Evolutionary conservation across 345 rosid species (phyloP).

Genomic region (Anacardium occidentale): DNA sequence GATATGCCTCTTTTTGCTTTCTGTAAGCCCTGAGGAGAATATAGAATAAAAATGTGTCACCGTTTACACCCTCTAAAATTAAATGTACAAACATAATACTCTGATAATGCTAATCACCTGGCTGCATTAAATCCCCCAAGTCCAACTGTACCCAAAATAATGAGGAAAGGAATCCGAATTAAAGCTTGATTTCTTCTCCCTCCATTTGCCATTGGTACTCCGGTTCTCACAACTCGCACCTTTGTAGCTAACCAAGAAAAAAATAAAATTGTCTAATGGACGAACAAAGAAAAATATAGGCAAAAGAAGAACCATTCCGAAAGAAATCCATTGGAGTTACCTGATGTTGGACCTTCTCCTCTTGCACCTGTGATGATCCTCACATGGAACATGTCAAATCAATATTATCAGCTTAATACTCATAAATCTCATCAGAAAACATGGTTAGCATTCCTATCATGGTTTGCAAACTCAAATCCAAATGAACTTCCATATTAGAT

Average conservation of each 20-base stretch:
- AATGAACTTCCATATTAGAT: background rate
- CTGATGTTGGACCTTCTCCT: conserved; percentile 38
- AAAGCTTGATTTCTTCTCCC: conserved; percentile 57
- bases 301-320: background rate
- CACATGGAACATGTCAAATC: conserved; percentile 14
- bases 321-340: conserved; percentile 21
- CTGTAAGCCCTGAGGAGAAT: conserved; percentile 64
- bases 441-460: conserved; percentile 15
- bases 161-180: conserved; percentile 62
- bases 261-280: background rate
- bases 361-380: conserved; percentile 46
- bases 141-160: conserved; percentile 65
- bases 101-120: conserved; percentile 41
- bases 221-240: conserved; percentile 63
- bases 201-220: conserved; percentile 51
- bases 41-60: background rate
- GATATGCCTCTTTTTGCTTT: conserved; percentile 58
- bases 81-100: background rate
- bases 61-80: background rate
- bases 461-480: conserved; percentile 46
- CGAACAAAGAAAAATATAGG: background rate
- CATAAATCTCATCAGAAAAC: conserved; percentile 8
- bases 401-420: background rate
- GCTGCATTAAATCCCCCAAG: conserved; percentile 67
- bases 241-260: conserved; percentile 39